Evolutionary conservation across 768 basidiomycete genomes (phyloP).

Genomic region (Mycena crocata): DNA sequence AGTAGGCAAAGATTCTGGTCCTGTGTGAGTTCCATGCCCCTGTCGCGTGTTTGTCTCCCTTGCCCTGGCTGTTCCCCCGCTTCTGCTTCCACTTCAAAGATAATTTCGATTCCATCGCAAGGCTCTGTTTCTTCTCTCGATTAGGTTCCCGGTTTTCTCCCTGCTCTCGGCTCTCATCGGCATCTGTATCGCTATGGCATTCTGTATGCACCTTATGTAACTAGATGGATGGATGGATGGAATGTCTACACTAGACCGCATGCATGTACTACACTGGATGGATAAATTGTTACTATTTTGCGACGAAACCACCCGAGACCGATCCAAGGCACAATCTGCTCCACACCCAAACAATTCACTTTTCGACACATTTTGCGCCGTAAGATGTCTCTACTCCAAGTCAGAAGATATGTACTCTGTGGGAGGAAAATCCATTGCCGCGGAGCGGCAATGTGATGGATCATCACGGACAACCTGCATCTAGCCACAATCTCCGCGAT

Average conservation of each 20-base stretch:
- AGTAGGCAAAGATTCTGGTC: constrained; percentile 50
- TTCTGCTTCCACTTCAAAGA: background rate
- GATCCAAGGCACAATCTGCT: background rate
- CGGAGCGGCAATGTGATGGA: too few species aligned
- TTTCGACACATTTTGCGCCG: too few species aligned
- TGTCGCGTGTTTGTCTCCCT: too few species aligned
- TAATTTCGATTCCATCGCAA: constrained; percentile 7
- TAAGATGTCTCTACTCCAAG: too few species aligned
- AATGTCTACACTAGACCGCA: background rate
- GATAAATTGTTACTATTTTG: too few species aligned
- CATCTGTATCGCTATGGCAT: constrained; percentile 21
- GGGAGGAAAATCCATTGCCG: too few species aligned
- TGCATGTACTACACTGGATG: constrained; percentile 9
- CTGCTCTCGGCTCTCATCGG: constrained; percentile 6
- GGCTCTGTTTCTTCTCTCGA: background rate
- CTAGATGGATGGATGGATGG: constrained; percentile 16
- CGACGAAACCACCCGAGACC: background rate
- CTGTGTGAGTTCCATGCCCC: too few species aligned
- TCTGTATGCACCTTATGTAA: background rate
- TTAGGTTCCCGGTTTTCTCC: background rate
- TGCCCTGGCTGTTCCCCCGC: too few species aligned
- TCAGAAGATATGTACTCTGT: too few species aligned
- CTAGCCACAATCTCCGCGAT: too few species aligned
- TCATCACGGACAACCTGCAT: too few species aligned
- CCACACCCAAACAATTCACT: too few species aligned